Evolutionary conservation across 2,329 filamentous ascomycete genomes (phyloP).

Genomic region (Diaporthe ilicicola): DNA sequence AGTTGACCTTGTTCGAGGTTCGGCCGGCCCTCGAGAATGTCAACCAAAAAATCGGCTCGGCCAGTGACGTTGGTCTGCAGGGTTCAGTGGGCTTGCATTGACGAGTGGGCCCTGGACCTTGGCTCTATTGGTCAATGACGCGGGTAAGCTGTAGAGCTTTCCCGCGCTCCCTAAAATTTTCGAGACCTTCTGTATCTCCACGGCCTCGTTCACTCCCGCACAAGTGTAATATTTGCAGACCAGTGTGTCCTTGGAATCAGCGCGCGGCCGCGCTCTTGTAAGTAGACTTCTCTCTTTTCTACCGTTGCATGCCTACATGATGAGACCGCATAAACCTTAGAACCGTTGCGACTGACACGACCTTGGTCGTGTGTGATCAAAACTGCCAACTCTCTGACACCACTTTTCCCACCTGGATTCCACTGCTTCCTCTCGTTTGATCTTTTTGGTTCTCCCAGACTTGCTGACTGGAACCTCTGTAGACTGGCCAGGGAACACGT

Average conservation of each 20-base stretch:
- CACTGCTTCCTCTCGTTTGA: background rate
- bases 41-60: conserved; percentile 31
- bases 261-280: background rate
- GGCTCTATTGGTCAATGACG: conserved; percentile 27
- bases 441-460: background rate
- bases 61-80: conserved; percentile 33
- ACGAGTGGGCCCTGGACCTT: background rate
- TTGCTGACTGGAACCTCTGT: conserved; percentile 38
- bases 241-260: background rate
- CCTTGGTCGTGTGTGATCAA: conserved; percentile 58
- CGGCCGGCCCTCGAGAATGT: background rate
- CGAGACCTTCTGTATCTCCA: background rate
- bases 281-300: conserved; percentile 1
- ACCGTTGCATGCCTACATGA: conserved; percentile 45
- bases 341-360: conserved; percentile 68
- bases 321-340: conserved; percentile 60
- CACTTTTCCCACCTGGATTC: conserved; percentile 1
- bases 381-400: conserved; percentile 58
- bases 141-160: background rate
- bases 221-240: background rate
- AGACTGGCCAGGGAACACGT: conserved; percentile 4
- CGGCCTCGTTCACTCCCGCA: background rate
- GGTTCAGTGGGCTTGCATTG: background rate
- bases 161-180: conserved; percentile 19
- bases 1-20: conserved; percentile 12